phyloP scores from a whole-genome alignment of 2,329 filamentous ascomycete genomes.

The Metarhizium anisopliae region DNA sequence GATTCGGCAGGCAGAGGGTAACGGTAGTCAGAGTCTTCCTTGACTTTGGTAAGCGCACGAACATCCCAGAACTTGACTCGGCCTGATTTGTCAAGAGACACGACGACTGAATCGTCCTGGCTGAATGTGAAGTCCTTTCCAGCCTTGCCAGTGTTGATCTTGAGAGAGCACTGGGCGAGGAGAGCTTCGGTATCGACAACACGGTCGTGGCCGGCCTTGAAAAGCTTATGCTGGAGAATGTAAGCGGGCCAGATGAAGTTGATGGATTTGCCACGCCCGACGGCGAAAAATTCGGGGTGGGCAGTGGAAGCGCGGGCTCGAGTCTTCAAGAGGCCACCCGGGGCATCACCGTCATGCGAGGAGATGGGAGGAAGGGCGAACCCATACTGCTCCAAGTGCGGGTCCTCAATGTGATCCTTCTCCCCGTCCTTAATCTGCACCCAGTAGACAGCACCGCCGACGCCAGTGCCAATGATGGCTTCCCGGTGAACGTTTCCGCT shows the following conservation, averaged over 20 bases:
- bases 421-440: slow-evolving; percentile 67
- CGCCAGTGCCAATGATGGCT: slow-evolving; percentile 81
- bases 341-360: slow-evolving; percentile 80
- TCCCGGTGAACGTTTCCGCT: slow-evolving; percentile 55
- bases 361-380: slow-evolving; percentile 84
- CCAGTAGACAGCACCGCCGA: slow-evolving; percentile 97
- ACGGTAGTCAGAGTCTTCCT: slow-evolving; percentile 41
- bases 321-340: slow-evolving; percentile 90
- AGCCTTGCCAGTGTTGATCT: slow-evolving; percentile 94
- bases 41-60: slow-evolving; percentile 57
- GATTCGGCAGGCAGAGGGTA: slow-evolving; percentile 44
- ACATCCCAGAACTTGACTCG: slow-evolving; percentile 98
- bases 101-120: slow-evolving; percentile 89
- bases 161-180: slow-evolving; percentile 76
- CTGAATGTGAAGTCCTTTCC: slow-evolving; percentile 98
- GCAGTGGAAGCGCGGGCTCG: slow-evolving; percentile 81
- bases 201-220: slow-evolving; percentile 55
- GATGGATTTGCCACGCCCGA: slow-evolving; percentile 92
- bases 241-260: slow-evolving; percentile 70
- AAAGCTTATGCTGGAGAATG: slow-evolving; percentile 52
- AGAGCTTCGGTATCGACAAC: slow-evolving; percentile 82
- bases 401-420: slow-evolving; percentile 70
- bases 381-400: slow-evolving; percentile 73
- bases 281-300: slow-evolving; percentile 89
- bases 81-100: slow-evolving; percentile 93